These are phyloP conservation scores for Pestalotiopsis sp. DNA, from an alignment of 2,329 filamentous ascomycete genomes.

Conservation along the genomic window DNA sequence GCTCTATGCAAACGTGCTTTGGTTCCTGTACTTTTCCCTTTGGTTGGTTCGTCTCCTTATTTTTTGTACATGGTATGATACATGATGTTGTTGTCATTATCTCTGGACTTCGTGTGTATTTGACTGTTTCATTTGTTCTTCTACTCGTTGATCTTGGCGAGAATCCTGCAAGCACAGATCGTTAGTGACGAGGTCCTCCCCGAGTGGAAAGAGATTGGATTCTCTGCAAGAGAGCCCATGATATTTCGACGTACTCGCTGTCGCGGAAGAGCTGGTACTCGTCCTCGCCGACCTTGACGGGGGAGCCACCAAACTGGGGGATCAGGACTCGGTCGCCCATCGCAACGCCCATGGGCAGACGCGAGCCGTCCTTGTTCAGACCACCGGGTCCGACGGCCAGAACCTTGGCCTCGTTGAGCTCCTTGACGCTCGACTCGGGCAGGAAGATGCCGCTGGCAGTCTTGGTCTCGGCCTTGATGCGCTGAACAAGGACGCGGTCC, in stretches of 20 bases:
- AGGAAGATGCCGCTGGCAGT: slow-evolving; percentile 97
- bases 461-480: slow-evolving; percentile 95
- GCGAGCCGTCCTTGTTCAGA: slow-evolving; percentile 85
- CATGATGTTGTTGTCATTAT: slow-evolving; percentile 25
- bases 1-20: slow-evolving; percentile 22
- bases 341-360: slow-evolving; percentile 78
- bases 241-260: slow-evolving; percentile 77
- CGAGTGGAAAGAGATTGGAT: not conserved
- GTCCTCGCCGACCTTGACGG: slow-evolving; percentile 96
- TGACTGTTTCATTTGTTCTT: slow-evolving; percentile 35
- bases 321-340: slow-evolving; percentile 93
- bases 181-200: slow-evolving; percentile 19
- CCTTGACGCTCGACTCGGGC: slow-evolving; percentile 94
- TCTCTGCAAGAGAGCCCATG: not conserved
- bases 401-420: slow-evolving; percentile 96
- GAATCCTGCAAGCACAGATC: slow-evolving; percentile 60
- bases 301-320: slow-evolving; percentile 90
- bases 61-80: slow-evolving; percentile 27
- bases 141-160: slow-evolving; percentile 99
- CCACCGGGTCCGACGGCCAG: slow-evolving; percentile 90
- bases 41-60: slow-evolving; percentile 3
- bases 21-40: slow-evolving; percentile 18
- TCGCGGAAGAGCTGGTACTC: slow-evolving; percentile 96
- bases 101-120: slow-evolving; percentile 16
- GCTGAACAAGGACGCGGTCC: slow-evolving; percentile 97